These are phyloP conservation scores for Trypanosoma cruzi DNA, from an alignment of 208 protist species.

Conservation along the genomic window DNA sequence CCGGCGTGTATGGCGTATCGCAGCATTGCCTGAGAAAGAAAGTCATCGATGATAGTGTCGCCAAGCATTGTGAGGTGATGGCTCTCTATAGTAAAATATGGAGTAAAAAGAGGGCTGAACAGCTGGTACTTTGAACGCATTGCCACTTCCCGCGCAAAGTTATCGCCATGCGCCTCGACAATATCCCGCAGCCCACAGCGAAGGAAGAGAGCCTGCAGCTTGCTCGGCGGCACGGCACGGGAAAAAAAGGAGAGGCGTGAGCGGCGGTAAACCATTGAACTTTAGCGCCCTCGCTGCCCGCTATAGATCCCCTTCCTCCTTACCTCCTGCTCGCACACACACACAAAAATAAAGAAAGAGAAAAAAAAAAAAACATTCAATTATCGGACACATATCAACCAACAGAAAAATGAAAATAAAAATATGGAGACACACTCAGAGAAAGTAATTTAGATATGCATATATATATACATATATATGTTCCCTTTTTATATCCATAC, in stretches of 20 bases:
- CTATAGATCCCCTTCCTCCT: too few relatives aligned
- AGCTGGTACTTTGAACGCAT: slow-evolving; percentile 14
- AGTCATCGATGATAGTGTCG: slow-evolving; percentile 70
- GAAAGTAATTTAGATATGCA: not conserved
- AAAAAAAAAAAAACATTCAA: too few relatives aligned
- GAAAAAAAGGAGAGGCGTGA: not conserved
- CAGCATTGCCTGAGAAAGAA: slow-evolving; percentile 50
- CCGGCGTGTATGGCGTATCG: slow-evolving; percentile 46
- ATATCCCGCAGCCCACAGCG: slow-evolving; percentile 21
- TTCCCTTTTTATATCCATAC: too few relatives aligned
- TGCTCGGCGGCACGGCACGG: not conserved
- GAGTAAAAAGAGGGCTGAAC: slow-evolving; percentile 49
- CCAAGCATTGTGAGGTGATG: slow-evolving; percentile 82
- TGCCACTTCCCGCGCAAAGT: slow-evolving; percentile 14
- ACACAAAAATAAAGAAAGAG: too few relatives aligned
- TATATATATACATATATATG: slow-evolving; percentile 15
- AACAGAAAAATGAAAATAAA: too few relatives aligned
- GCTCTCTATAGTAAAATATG: slow-evolving; percentile 62
- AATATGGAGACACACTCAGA: too few relatives aligned
- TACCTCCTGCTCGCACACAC: too few relatives aligned
- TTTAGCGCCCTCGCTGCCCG: too few relatives aligned
- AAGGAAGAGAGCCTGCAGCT: slow-evolving; percentile 2
- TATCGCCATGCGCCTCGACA: slow-evolving; percentile 3
- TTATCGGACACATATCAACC: too few relatives aligned
- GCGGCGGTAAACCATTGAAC: not conserved